Evolutionary conservation across 1,284 basidiomycete species (phyloP).

Genomic region (Irpex sp.): DNA sequence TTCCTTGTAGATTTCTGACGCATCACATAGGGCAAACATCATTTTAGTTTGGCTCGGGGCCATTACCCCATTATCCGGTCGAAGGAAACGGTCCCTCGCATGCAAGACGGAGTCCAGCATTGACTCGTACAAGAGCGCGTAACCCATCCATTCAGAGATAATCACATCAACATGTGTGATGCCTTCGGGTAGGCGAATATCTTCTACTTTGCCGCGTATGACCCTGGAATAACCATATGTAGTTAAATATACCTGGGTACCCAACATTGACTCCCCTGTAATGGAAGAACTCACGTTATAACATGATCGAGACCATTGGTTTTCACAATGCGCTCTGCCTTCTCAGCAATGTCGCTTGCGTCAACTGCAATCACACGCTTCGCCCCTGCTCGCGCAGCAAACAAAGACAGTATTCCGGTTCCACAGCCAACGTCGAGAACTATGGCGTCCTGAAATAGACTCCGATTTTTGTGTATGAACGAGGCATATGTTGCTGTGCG

Average conservation of each 20-base stretch:
- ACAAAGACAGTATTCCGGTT: conserved; percentile 89
- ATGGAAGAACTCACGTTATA: conserved; percentile 57
- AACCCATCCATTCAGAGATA: conserved; percentile 98
- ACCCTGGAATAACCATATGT: conserved; percentile 43
- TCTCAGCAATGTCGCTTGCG: conserved; percentile 83
- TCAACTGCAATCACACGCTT: conserved; percentile 94
- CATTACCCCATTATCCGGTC: conserved; percentile 73
- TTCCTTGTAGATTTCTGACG: conserved; percentile 72
- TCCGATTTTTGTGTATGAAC: conserved; percentile 86
- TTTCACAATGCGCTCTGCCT: conserved; percentile 79
- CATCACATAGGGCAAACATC: conserved; percentile 80
- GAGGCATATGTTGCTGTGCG: conserved; percentile 91
- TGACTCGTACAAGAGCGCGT: conserved; percentile 89
- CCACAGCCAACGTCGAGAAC: conserved; percentile 97
- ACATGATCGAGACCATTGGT: conserved; percentile 75
- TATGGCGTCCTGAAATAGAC: conserved; percentile 79
- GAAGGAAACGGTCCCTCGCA: conserved; percentile 85
- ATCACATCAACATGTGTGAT: conserved; percentile 87
- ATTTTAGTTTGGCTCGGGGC: conserved; percentile 90
- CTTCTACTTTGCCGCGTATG: conserved; percentile 85
- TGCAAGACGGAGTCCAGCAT: conserved; percentile 95
- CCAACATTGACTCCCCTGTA: not conserved
- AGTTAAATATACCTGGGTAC: not conserved
- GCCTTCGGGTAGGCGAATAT: conserved; percentile 68
- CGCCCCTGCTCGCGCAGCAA: conserved; percentile 90